Evolutionary conservation across 768 basidiomycete genomes (phyloP), one percentile per base, ranked within the genome.

Genomic region (Naganishia onofrii): DNA sequence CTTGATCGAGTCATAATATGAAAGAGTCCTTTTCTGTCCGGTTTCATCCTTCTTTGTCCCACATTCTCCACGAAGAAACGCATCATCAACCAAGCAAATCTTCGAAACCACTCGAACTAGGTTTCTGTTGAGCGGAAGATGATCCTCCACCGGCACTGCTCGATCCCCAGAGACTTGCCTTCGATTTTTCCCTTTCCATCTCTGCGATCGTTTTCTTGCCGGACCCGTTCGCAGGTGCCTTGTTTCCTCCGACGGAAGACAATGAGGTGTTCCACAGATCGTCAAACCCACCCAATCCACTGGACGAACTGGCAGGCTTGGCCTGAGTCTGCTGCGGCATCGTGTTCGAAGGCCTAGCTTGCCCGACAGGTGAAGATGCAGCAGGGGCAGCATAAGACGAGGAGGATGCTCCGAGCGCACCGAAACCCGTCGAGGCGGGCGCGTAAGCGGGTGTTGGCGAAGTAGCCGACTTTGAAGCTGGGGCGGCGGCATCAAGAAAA

Each of bases 241-340:
- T 63, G 44, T 71, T 71, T 17, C 55, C 71, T 38, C 66, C 74
- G 17, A 84, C 67, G 9, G 82, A 74, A 32, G 89, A 89, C 44
- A 94, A 85, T 1, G 89, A 90, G 85, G 93, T 84, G 26, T 86
- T 86, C 90, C 91, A 96, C 73, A 96, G 79, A 78, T 96, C 93
- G 72, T 93, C 93, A 76, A 95, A 96, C 76, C 87, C 88, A 68
- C 85, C 82, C 8, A 81, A 70, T 26, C 83, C 78, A 12, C 36
- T 54, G 19, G 71, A 55, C n/a, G 66, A 44, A n/a, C 54, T 32
- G 52, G 66, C 52, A 26, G 72, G 53, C 28, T 70, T 44, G 38
- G 68, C 58, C 3, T 32, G 67, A 28, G 5, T 58, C 58, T n/a
- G 70, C 66, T 69, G 77, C 72, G 67, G 73, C 70, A 66, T 75